Evolutionary conservation across 1,284 basidiomycete species (phyloP), one percentile per base, ranked within the genome.

Genomic region (Trametes polyzona): DNA sequence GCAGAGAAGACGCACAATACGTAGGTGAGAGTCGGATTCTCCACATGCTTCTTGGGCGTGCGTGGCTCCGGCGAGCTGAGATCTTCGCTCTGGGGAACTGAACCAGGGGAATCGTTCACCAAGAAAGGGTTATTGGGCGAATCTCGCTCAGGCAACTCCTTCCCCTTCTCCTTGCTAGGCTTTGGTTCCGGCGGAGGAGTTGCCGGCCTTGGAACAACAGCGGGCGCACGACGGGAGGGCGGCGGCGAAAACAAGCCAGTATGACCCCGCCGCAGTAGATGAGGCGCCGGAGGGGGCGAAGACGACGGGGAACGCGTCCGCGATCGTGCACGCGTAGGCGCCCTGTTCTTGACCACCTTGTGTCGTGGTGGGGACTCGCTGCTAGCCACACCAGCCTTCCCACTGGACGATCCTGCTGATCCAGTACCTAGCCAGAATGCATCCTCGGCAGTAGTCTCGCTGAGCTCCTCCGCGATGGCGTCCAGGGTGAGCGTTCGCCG

Each of bases 41-140:
- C 82, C 21, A 70, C 67, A n/a, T 69, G 68, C 16, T 56, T 59
- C 58, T 59, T 48, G 1, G 67, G 68, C 2, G 64, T 65, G 14
- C 37, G 59, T 10, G 65, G 65, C 41, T 58, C 61, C 0, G 57
- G 62, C 8, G 63, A 53, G 29, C 52, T 59, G 2, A 41, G 35
- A 12, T 23, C 56, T 6, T 59, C 63, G 16, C 51, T 61, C 6
- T 55, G 48, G 17, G 52, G 52, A 1, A 58, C 42, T 11, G 60
- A 51, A 3, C 19, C 57, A 9, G 62, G 57, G 3, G 62, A 56
- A 10, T 53, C 55, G 42, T 57, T 57, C 1, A 66, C 66, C 4
- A 83, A 73, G 72, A 83, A 83, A 0, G 81, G 82, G 36, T 83
- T 83, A 56, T 83, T 74, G 4, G 80, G 80, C 5, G 81, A 81